These are phyloP conservation scores for Claviceps lovelessii DNA, from an alignment of 2,329 filamentous ascomycete genomes.

Conservation along the genomic window DNA sequence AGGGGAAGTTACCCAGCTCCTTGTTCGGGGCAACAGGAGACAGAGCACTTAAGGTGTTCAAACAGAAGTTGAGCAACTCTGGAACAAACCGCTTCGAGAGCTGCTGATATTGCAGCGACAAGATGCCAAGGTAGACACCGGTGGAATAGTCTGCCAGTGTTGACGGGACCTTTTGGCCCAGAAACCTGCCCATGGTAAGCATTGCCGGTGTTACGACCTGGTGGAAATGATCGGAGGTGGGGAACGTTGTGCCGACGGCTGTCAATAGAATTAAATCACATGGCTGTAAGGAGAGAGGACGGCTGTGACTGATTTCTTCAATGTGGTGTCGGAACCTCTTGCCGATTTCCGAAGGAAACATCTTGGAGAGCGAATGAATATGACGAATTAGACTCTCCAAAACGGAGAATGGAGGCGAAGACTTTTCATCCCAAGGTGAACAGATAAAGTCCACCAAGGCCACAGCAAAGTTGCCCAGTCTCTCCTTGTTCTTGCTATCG, in stretches of 20 bases:
- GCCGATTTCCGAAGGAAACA: conserved; percentile 64
- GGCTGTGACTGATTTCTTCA: conserved; percentile 32
- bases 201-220: conserved; percentile 84
- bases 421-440: conserved; percentile 28
- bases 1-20: conserved; percentile 43
- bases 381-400: conserved; percentile 76
- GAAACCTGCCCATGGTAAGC: conserved; percentile 68
- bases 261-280: conserved; percentile 76
- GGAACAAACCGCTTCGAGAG: conserved; percentile 79
- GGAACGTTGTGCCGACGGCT: conserved; percentile 71
- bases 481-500: conserved; percentile 69
- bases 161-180: conserved; percentile 61
- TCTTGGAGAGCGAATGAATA: conserved; percentile 81
- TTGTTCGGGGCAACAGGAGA: conserved; percentile 38
- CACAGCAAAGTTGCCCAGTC: conserved; percentile 53
- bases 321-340: conserved; percentile 66
- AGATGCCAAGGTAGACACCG: conserved; percentile 65
- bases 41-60: conserved; percentile 58
- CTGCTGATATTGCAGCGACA: conserved; percentile 69
- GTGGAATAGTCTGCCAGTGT: conserved; percentile 51
- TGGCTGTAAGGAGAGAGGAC: conserved; percentile 38
- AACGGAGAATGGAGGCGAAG: conserved; percentile 46
- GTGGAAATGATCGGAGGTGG: conserved; percentile 95
- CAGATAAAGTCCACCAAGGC: conserved; percentile 50
- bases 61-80: conserved; percentile 68